Evolutionary conservation across 2,329 filamentous ascomycete species (phyloP).

Genomic region (Colletotrichum sp.): DNA sequence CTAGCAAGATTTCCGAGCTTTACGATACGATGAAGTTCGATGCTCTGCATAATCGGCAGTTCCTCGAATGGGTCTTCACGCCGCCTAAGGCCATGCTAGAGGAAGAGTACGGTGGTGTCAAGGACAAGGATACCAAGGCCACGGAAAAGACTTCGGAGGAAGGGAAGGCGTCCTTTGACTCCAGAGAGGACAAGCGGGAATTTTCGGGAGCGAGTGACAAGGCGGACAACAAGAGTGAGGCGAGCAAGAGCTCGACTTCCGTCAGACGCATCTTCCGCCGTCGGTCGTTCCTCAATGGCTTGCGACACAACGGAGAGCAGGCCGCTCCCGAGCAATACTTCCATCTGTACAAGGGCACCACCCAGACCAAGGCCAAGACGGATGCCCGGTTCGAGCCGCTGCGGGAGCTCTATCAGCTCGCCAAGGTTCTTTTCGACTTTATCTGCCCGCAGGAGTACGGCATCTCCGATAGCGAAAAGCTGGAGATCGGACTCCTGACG

Average conservation of each 20-base stretch:
- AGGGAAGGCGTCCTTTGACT: slow-evolving; percentile 39
- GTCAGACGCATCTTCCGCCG: slow-evolving; percentile 62
- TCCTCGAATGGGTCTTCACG: slow-evolving; percentile 97
- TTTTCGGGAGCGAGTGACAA: slow-evolving; percentile 41
- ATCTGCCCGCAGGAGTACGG: slow-evolving; percentile 98
- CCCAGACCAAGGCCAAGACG: slow-evolving; percentile 75
- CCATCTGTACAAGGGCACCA: slow-evolving; percentile 82
- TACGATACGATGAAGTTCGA: slow-evolving; percentile 99
- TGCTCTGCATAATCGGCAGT: slow-evolving; percentile 93
- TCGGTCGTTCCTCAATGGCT: slow-evolving; percentile 62
- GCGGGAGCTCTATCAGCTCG: slow-evolving; percentile 89
- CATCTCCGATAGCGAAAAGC: slow-evolving; percentile 92
- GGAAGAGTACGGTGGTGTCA: slow-evolving; percentile 62
- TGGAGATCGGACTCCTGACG: slow-evolving; percentile 96
- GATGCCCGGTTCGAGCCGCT: slow-evolving; percentile 87
- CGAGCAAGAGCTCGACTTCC: slow-evolving; percentile 29
- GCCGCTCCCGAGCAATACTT: slow-evolving; percentile 78
- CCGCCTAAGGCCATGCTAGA: slow-evolving; percentile 80
- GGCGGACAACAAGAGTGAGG: slow-evolving; percentile 42
- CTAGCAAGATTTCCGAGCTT: slow-evolving; percentile 96
- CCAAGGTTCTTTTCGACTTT: slow-evolving; percentile 96
- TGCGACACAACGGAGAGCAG: slow-evolving; percentile 55
- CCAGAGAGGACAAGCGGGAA: slow-evolving; percentile 32
- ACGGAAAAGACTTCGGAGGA: slow-evolving; percentile 45
- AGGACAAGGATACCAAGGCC: slow-evolving; percentile 34